phyloP scores from a whole-genome alignment of 805 yeast genomes.

The Wilhelminamyces savonicus region DNA sequence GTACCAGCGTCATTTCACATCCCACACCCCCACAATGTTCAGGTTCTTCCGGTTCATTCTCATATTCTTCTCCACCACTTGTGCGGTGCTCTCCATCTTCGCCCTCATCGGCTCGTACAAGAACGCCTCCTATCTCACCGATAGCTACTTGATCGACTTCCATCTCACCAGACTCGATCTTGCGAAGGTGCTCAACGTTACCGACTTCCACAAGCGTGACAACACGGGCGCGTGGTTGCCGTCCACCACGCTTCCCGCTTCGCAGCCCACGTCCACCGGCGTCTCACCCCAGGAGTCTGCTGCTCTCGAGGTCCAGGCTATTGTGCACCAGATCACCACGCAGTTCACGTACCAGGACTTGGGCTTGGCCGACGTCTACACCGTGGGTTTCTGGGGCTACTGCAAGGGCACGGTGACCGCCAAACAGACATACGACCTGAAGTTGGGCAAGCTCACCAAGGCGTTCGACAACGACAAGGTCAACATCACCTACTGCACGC shows the following conservation, averaged over 20 bases:
- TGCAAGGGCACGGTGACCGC: constrained; percentile 26
- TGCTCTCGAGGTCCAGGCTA: constrained; percentile 1
- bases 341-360: constrained; percentile 21
- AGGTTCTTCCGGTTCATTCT: constrained; percentile 27
- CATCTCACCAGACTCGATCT: constrained; percentile 29
- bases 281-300: constrained; percentile 10
- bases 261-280: constrained; percentile 1
- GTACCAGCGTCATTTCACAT: too few species aligned
- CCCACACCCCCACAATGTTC: too few species aligned
- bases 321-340: constrained; percentile 13
- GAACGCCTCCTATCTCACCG: constrained; percentile 25
- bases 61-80: constrained; percentile 25
- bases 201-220: too few species aligned
- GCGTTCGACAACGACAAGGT: constrained; percentile 23
- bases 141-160: constrained; percentile 29
- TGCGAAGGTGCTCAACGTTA: constrained; percentile 1
- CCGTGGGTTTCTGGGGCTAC: constrained; percentile 38
- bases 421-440: constrained; percentile 1
- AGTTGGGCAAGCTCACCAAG: constrained; percentile 8
- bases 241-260: neutral
- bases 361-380: constrained; percentile 36
- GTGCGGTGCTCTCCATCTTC: constrained; percentile 25
- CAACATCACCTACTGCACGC: constrained; percentile 10
- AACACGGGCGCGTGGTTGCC: constrained; percentile 6
- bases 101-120: constrained; percentile 35